phyloP scores from a whole-genome alignment of 345 rosid species.

The Zanthoxylum bungeanum region DNA sequence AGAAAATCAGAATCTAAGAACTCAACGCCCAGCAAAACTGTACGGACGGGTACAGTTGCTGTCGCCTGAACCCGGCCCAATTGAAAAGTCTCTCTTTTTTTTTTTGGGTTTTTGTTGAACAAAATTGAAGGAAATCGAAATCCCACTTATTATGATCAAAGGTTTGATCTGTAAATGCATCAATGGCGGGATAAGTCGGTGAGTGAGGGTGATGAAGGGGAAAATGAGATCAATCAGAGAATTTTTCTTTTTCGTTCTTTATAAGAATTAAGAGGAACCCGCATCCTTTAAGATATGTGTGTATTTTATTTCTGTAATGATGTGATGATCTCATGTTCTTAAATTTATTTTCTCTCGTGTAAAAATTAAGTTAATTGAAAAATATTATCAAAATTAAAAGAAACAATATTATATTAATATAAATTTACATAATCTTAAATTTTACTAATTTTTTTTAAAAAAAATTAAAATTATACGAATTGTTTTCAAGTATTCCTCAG shows the following conservation, averaged over 20 bases:
- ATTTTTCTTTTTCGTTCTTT: neutral
- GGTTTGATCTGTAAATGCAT: neutral
- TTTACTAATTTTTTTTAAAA: too few relatives aligned
- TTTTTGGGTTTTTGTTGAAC: neutral
- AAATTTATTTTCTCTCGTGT: neutral
- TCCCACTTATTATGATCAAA: neutral
- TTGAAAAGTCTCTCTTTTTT: neutral
- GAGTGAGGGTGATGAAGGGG: too few relatives aligned
- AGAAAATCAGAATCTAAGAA: constrained; percentile 44
- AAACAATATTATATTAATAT: too few relatives aligned
- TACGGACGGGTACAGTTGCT: constrained; percentile 51
- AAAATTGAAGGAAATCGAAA: neutral
- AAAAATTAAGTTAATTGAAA: too few relatives aligned
- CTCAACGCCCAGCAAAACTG: constrained; percentile 27
- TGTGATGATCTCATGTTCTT: neutral
- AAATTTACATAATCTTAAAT: too few relatives aligned
- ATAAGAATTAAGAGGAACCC: neutral
- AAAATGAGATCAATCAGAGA: neutral
- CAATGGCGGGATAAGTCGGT: too few relatives aligned
- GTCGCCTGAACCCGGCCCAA: constrained; percentile 25
- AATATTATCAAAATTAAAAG: too few relatives aligned
- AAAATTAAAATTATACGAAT: too few relatives aligned
- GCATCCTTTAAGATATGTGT: constrained; percentile 3
- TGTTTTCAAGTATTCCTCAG: too few relatives aligned
- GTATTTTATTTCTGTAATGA: constrained; percentile 5